Percentiles rank a stretch among this genome's conserved stretches.
Evolutionary conservation across 495 filamentous ascomycete genomes (phyloP).

Genomic region (Daldinia decipiens): DNA sequence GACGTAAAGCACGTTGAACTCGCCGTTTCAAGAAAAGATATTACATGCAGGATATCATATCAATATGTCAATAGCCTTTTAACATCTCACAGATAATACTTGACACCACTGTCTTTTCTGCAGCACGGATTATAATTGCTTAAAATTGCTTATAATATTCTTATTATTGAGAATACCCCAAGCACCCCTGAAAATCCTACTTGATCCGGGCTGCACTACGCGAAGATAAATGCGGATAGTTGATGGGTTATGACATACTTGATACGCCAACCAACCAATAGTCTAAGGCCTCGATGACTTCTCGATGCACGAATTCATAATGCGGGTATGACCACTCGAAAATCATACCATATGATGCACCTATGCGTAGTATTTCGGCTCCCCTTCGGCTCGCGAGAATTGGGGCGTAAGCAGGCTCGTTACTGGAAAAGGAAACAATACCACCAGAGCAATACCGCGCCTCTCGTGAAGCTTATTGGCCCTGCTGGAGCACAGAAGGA

Average conservation of each 20-base stretch:
- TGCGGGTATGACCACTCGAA: not conserved
- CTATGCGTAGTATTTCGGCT: not conserved
- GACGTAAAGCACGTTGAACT: too few species aligned
- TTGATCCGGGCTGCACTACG: not conserved
- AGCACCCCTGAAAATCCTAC: not conserved
- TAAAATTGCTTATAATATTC: not conserved
- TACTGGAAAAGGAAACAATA: not conserved
- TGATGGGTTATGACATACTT: not conserved
- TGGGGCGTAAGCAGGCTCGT: not conserved
- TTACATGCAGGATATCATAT: too few species aligned
- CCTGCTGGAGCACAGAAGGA: not conserved
- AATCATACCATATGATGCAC: not conserved
- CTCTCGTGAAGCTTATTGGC: not conserved
- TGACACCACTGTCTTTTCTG: too few species aligned
- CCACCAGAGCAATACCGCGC: not conserved
- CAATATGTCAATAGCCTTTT: too few species aligned
- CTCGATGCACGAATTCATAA: not conserved
- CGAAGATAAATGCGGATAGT: not conserved
- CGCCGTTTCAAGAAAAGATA: too few species aligned
- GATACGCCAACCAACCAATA: not conserved
- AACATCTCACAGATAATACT: too few species aligned
- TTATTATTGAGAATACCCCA: not conserved
- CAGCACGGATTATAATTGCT: not conserved
- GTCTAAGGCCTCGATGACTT: not conserved
- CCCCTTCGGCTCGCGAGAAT: constrained; percentile 1